Conservation (phyloP, 805 yeast genomes). For the Saccharomycopsis oosterbeekiorum region DNA sequence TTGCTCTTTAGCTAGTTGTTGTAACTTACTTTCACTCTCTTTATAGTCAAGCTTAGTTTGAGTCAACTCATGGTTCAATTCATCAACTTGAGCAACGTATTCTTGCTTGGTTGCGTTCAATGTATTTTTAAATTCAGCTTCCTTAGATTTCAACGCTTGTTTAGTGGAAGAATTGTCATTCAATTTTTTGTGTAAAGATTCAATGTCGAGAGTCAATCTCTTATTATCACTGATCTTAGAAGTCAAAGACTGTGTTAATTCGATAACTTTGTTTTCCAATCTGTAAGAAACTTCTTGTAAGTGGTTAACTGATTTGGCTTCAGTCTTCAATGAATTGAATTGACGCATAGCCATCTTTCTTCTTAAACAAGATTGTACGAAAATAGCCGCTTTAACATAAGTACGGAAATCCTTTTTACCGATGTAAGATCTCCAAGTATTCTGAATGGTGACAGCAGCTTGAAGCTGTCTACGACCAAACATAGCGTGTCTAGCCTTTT, state of each 20-base stretch:
- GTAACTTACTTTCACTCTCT: constrained; percentile 48
- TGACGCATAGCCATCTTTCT: constrained; percentile 62
- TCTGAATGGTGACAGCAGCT: constrained; percentile 69
- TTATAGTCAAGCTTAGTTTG: constrained; percentile 47
- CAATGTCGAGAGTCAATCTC: constrained; percentile 53
- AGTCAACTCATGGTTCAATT: constrained; percentile 45
- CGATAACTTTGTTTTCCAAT: constrained; percentile 95
- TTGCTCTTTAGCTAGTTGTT: constrained; percentile 51
- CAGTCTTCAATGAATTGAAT: constrained; percentile 57
- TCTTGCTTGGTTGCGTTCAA: constrained; percentile 35
- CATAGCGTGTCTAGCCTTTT: constrained; percentile 42
- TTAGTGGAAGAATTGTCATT: constrained; percentile 45
- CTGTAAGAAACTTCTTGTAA: constrained; percentile 86
- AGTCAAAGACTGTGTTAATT: constrained; percentile 77
- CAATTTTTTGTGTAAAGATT: constrained; percentile 38
- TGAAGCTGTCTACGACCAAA: constrained; percentile 39
- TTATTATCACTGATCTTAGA: constrained; percentile 75
- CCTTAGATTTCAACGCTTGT: constrained; percentile 45
- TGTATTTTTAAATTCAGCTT: constrained; percentile 39
- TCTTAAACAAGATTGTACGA: constrained; percentile 71
- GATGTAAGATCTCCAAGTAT: constrained; percentile 54
- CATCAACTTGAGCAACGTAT: constrained; percentile 39
- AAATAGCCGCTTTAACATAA: constrained; percentile 46
- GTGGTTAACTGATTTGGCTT: constrained; percentile 85
- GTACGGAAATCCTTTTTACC: constrained; percentile 46